Percentiles rank a stretch among this genome's conserved stretches.
Conservation (phyloP, 306 rosid species). For the Medicago truncatula region DNA sequence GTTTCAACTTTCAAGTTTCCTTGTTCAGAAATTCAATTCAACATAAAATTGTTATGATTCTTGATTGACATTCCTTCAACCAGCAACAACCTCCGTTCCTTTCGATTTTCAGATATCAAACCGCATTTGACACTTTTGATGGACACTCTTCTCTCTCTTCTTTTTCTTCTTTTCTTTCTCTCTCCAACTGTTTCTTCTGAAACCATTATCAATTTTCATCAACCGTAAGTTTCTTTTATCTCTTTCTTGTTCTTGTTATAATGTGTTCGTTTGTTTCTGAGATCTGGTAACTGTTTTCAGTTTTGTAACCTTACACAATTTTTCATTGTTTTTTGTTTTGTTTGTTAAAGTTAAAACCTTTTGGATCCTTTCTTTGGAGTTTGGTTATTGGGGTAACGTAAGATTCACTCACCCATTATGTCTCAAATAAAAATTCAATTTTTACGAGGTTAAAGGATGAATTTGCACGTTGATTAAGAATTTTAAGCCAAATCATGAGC, state of each 20-base stretch:
- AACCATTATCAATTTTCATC: constrained; percentile 55
- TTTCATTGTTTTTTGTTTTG: constrained; percentile 25
- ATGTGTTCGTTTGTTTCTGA: constrained; percentile 4
- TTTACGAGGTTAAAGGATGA: background rate
- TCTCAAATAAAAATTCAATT: background rate
- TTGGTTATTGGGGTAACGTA: constrained; percentile 16
- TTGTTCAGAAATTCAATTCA: background rate
- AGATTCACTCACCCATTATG: constrained; percentile 28
- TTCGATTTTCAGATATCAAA: constrained; percentile 11
- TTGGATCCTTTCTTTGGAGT: constrained; percentile 37
- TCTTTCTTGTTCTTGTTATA: background rate
- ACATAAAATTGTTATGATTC: background rate
- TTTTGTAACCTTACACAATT: background rate
- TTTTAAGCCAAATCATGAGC: background rate
- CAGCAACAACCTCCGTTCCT: background rate
- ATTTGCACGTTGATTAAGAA: constrained; percentile 4
- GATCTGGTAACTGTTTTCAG: constrained; percentile 32
- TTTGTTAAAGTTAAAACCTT: constrained; percentile 8
- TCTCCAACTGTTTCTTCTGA: constrained; percentile 54
- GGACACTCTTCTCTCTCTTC: constrained; percentile 47
- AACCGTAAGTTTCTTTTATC: constrained; percentile 59
- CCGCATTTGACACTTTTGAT: constrained; percentile 48
- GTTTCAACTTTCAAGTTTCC: background rate
- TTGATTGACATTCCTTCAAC: constrained; percentile 23
- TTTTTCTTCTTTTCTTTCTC: constrained; percentile 42